Conservation (phyloP, 139 green algal genomes). For the Asterochloris sp. region DNA sequence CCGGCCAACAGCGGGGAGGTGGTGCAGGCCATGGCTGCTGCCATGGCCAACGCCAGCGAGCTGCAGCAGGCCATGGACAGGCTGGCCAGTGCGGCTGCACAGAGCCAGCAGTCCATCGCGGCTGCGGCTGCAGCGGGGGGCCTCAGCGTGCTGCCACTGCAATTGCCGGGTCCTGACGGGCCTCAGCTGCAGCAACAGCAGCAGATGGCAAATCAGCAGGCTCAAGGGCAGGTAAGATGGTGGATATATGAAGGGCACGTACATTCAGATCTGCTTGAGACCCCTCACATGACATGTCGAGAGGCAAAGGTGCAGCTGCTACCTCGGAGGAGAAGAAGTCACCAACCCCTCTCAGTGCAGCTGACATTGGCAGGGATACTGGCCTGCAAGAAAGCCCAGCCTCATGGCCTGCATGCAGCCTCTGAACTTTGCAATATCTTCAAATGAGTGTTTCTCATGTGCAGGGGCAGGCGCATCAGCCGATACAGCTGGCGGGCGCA, state of each 20-base stretch:
- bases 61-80: conserved; percentile 11
- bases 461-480: too few species aligned
- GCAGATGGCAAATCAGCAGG: background rate
- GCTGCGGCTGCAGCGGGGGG: background rate
- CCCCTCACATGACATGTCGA: background rate
- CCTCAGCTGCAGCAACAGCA: background rate
- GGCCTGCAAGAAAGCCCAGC: too few species aligned
- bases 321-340: too few species aligned
- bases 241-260: background rate
- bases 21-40: conserved; percentile 13
- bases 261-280: background rate
- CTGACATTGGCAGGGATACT: too few species aligned
- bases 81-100: background rate
- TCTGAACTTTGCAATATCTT: too few species aligned
- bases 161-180: background rate
- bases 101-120: conserved; percentile 6
- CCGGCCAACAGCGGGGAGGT: conserved; percentile 15
- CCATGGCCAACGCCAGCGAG: conserved; percentile 15
- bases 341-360: too few species aligned
- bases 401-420: too few species aligned
- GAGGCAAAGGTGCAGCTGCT: background rate
- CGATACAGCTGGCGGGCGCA: too few species aligned
- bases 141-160: background rate
- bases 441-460: too few species aligned
- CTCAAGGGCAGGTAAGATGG: background rate